Base-by-base conservation (phyloP, 495 filamentous ascomycete species). In the Penicillium verhagenii region DNA sequence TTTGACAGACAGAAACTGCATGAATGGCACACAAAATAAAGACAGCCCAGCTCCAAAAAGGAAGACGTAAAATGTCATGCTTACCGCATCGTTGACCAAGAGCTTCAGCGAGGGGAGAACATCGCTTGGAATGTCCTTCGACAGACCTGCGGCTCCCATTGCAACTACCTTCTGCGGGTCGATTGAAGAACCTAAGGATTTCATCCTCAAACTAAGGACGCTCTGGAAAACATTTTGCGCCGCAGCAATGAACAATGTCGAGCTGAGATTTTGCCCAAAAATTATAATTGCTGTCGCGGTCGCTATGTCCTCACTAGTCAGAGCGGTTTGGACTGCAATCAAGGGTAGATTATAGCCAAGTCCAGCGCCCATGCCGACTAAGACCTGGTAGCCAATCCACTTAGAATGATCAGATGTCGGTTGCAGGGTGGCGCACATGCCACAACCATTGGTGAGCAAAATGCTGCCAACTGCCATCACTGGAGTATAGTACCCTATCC, bases 341-440 rank as follows among this genome's bases (percentile, higher is more conserved):
- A 86, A 75, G 20, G 84, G 75, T 33, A 83, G 81, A 61, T 92
- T 86, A 69, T 91, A 78, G 39, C 85, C 83, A 3, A 86, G 53
- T 2, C 90, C 90, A 1, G 90, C 54, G 4, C 91, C 90, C 9
- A 80, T 70, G 38, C 90, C 91, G 45, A 82, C 80, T 3, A 93
- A 52, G 31, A 85, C 76, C 60, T 92, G 89, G 58, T 85, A 94
- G 0, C 91, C 89, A 53, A 94, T 88, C 91, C 91, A 96, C 24
- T 64, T 71, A 0, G 70, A 57, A n/a, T 74, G 57, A 8, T 68
- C 63, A 0, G 83, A 85, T 62, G 83, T 71, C 1, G 78, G 68
- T 14, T 77, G 59, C 19, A 87, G 84, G 0, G 84, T 93, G 1
- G 78, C 80, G 3, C 93, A 63, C 5, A 96, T 76, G 0, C 90